Base-by-base conservation (phyloP, 2,329 filamentous ascomycete genomes). In the Penicillium sp. region DNA sequence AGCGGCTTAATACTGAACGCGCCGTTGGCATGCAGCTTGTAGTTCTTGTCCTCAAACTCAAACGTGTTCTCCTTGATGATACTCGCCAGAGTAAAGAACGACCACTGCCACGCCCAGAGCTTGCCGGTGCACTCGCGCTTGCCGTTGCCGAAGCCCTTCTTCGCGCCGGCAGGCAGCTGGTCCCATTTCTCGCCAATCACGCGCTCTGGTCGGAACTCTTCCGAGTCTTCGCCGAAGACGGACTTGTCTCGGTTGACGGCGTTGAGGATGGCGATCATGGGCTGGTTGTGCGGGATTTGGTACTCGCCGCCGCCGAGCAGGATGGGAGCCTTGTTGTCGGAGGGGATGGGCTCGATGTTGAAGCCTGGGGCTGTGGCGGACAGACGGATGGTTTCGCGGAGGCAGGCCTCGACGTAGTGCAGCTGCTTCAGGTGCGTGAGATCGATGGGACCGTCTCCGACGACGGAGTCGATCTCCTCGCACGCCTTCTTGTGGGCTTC, bases 141-240 rank as follows among this genome's bases (percentile, higher is more conserved):
- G 3, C 87, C 87, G 53, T 87, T 87, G 1, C 88, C 88, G 61
- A 90, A 91, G 5, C 88, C 65, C 53, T 88, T 87, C 82, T 82
- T 86, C 31, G 77, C 77, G 52, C 81, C 81, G 28, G 79, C 79
- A 16, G 82, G 84, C 22, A 87, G 75, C 40, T 79, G 79, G 55
- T 82, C 80, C 63, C 88, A 90, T 27, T 80, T 78, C n/a, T 85
- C 85, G 33, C 87, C 83, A 0, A 85, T 67, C 84, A 90, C 88
- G 11, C 87, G 78, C 64, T 90, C 87, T 0, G 88, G 87, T 50
- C 76, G 78, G 71, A 88, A 90, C n/a, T 81, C 78, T 2, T 80
- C 67, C 1, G 85, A 84, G 53, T 87, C 84, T 0, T 81, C 78
- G 22, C 39, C 39, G 43, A 76, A 90, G 1, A 88, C 81, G 0